A percentile compares a stretch with the other conserved stretches of the same genome.
phyloP scores from a whole-genome alignment of 495 filamentous ascomycete genomes.

The Annulohypoxylon maeteangense region DNA sequence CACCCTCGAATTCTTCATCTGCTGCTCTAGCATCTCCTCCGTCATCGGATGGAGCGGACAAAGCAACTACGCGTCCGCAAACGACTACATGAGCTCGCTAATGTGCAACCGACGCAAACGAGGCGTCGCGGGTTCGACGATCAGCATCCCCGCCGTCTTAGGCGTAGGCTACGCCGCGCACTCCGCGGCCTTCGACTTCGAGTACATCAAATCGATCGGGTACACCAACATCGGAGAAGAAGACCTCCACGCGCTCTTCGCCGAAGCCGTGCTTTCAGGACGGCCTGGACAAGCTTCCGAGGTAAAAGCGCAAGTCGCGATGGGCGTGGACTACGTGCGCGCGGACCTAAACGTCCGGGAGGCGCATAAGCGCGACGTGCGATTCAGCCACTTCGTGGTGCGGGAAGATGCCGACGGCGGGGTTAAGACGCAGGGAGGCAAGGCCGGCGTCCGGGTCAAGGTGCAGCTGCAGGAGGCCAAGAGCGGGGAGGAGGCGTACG shows the following conservation, averaged over 20 bases:
- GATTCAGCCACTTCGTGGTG: background rate
- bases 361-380: background rate
- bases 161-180: constrained; percentile 59
- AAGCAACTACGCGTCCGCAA: constrained; percentile 61
- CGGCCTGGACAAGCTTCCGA: background rate
- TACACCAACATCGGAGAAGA: background rate
- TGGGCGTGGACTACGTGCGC: background rate
- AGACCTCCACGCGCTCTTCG: background rate
- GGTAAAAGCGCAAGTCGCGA: background rate
- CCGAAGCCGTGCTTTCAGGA: background rate
- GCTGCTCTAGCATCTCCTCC: constrained; percentile 59
- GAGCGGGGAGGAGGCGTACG: background rate
- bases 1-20: constrained; percentile 64
- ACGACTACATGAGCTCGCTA: constrained; percentile 57
- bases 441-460: background rate
- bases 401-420: background rate
- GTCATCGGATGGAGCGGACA: constrained; percentile 60
- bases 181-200: constrained; percentile 7
- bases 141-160: constrained; percentile 57
- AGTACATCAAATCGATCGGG: constrained; percentile 8
- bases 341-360: background rate
- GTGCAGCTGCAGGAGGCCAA: constrained; percentile 3
- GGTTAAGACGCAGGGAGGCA: background rate
- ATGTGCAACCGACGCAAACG: constrained; percentile 41
- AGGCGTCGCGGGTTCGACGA: constrained; percentile 50